Percentiles rank a stretch among this genome's conserved stretches.
Evolutionary conservation across 73 alveolate genomes (phyloP).

Genomic region (Paramecium sexaurelia): DNA sequence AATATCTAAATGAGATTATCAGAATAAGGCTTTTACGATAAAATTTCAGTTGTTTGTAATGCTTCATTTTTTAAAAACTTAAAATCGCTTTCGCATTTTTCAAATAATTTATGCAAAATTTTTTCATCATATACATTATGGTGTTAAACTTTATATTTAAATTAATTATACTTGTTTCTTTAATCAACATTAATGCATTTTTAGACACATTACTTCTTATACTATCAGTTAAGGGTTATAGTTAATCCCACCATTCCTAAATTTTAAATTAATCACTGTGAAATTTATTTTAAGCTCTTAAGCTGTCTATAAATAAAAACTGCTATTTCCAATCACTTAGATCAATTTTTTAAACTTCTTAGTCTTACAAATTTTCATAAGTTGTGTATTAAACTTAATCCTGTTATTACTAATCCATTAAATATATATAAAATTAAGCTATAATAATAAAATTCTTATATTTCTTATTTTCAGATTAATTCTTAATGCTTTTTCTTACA

Average conservation of each 20-base stretch:
- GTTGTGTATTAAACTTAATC: not conserved
- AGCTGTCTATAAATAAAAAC: not conserved
- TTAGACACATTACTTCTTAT: not conserved
- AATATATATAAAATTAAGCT: too few relatives aligned
- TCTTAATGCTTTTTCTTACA: too few relatives aligned
- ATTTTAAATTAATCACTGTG: not conserved
- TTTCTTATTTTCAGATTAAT: too few relatives aligned
- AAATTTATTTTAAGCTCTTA: not conserved
- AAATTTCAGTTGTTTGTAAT: not conserved
- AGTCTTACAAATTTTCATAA: not conserved
- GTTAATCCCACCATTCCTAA: not conserved
- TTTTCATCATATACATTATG: not conserved
- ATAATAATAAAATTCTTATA: not conserved
- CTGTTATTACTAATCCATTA: not conserved
- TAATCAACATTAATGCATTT: not conserved
- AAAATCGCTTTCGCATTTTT: constrained; percentile 50
- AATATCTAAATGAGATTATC: not conserved
- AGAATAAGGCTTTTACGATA: not conserved
- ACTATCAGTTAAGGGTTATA: not conserved
- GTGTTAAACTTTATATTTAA: not conserved
- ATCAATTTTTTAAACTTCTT: not conserved
- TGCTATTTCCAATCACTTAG: not conserved
- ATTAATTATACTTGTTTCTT: not conserved
- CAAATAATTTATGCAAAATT: constrained; percentile 7
- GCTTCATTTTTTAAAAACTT: constrained; percentile 44